These are phyloP conservation scores for Clonostachys solani DNA, from an alignment of 2,329 filamentous ascomycete genomes.

Conservation along the genomic window DNA sequence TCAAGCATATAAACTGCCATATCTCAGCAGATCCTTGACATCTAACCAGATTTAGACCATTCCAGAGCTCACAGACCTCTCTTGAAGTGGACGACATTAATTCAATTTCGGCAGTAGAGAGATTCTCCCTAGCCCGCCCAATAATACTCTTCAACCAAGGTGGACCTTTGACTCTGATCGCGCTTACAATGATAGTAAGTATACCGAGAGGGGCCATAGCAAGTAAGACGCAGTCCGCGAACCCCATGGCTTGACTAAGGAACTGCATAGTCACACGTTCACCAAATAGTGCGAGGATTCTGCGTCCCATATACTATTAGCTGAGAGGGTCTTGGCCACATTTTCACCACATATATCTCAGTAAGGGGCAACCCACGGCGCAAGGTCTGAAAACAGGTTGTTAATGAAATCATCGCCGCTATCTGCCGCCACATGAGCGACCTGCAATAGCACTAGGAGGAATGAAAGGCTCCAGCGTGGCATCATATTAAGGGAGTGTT, in stretches of 20 bases:
- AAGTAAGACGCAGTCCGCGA: slow-evolving; percentile 36
- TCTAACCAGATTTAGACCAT: not conserved
- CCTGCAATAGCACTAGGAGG: not conserved
- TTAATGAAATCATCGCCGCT: slow-evolving; percentile 2
- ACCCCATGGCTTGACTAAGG: slow-evolving; percentile 31
- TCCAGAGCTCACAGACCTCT: slow-evolving; percentile 2
- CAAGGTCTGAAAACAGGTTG: slow-evolving; percentile 2
- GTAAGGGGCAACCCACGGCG: slow-evolving; percentile 1
- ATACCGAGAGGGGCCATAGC: slow-evolving; percentile 37
- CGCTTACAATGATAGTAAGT: slow-evolving; percentile 32
- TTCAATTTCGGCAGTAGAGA: not conserved
- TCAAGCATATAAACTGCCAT: not conserved
- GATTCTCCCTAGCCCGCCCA: slow-evolving; percentile 18
- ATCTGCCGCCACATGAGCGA: not conserved
- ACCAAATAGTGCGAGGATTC: slow-evolving; percentile 23
- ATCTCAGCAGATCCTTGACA: not conserved
- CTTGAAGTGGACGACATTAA: slow-evolving; percentile 3
- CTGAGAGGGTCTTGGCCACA: no score
- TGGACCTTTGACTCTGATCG: slow-evolving; percentile 34
- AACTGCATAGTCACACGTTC: slow-evolving; percentile 40
- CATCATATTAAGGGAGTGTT: no score
- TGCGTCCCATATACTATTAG: no score
- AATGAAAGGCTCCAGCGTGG: no score
- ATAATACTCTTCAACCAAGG: slow-evolving; percentile 33
- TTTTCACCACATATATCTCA: no score